phyloP scores from a whole-genome alignment of 2,329 filamentous ascomycete genomes.

The Neonectria punicea region DNA sequence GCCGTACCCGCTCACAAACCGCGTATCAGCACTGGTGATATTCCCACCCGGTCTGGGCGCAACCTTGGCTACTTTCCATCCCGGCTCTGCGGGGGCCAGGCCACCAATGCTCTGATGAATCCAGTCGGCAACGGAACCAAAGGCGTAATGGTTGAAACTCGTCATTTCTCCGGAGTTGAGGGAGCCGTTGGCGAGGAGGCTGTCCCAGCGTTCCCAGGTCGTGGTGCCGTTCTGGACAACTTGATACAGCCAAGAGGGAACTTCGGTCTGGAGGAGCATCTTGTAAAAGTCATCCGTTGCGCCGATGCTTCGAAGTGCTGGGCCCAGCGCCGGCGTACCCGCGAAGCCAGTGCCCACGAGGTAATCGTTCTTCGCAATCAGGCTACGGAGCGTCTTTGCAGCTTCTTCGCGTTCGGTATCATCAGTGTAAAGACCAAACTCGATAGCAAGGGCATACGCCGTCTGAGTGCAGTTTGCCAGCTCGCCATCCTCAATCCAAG shows the following conservation, averaged over 20 bases:
- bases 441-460: slow-evolving; percentile 50
- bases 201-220: slow-evolving; percentile 64
- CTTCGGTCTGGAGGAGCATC: slow-evolving; percentile 58
- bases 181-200: slow-evolving; percentile 54
- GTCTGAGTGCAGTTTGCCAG: slow-evolving; percentile 54
- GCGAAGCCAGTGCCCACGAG: slow-evolving; percentile 55
- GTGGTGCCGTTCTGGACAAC: slow-evolving; percentile 59
- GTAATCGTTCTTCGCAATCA: slow-evolving; percentile 47
- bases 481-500: slow-evolving; percentile 46
- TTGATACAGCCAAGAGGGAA: slow-evolving; percentile 61
- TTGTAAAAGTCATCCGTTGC: slow-evolving; percentile 52
- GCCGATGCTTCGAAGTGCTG: slow-evolving; percentile 30
- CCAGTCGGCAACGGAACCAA: slow-evolving; percentile 61
- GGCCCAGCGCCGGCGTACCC: slow-evolving; percentile 1
- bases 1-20: slow-evolving; percentile 17
- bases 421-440: slow-evolving; percentile 49
- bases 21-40: slow-evolving; percentile 16
- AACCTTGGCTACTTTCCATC: slow-evolving; percentile 52
- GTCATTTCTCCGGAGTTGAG: slow-evolving; percentile 60
- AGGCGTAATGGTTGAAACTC: slow-evolving; percentile 62
- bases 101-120: slow-evolving; percentile 57
- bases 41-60: slow-evolving; percentile 48
- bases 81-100: slow-evolving; percentile 51
- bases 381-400: slow-evolving; percentile 43
- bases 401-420: slow-evolving; percentile 27